These are phyloP conservation scores for Trichomonas tenax DNA, from an alignment of 208 protist genomes.

Conservation along the genomic window DNA sequence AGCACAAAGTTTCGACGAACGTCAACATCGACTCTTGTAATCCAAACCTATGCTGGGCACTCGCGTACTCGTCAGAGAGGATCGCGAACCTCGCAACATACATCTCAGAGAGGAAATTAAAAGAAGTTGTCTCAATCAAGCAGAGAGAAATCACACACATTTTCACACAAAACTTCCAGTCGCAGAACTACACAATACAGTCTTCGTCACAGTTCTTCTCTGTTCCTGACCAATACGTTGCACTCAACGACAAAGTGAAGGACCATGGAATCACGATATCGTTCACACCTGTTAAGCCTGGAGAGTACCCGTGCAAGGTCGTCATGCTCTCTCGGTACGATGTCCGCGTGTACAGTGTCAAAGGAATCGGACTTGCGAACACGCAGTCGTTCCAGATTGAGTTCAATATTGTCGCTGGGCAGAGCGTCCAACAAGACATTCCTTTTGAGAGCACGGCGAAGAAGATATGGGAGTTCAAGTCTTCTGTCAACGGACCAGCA, in stretches of 20 bases:
- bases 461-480: not conserved
- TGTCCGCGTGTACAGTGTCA: not conserved
- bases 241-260: not conserved
- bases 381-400: not conserved
- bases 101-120: not conserved
- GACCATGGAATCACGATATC: not conserved
- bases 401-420: not conserved
- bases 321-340: not conserved
- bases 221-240: not conserved
- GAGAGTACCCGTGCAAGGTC: not conserved
- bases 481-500: not conserved
- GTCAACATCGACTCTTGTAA: not conserved
- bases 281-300: not conserved
- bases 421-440: not conserved
- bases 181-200: not conserved
- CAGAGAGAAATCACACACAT: not conserved
- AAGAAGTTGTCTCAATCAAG: not conserved
- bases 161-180: not conserved
- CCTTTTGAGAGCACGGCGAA: not conserved
- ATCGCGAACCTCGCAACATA: not conserved
- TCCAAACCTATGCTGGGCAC: not conserved
- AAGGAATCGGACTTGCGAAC: not conserved
- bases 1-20: not conserved
- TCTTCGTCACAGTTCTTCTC: not conserved
- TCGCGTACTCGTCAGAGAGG: not conserved